Evolutionary conservation across 2,329 filamentous ascomycete genomes (phyloP).

Genomic region (Ascochyta viciae-villosae): DNA sequence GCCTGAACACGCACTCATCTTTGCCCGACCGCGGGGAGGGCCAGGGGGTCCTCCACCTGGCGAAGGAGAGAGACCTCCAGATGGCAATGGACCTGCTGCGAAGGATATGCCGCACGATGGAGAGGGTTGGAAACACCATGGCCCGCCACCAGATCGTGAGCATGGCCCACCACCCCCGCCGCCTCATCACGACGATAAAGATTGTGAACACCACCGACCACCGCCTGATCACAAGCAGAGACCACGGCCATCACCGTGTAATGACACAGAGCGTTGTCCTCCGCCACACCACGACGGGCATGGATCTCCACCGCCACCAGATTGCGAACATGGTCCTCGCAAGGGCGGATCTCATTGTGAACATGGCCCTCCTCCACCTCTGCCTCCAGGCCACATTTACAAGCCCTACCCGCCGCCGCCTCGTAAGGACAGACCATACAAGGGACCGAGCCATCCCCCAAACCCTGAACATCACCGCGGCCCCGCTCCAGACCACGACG

Average conservation of each 20-base stretch:
- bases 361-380: conserved; percentile 16
- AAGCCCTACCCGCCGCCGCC: conserved; percentile 20
- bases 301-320: neutral
- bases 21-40: conserved; percentile 55
- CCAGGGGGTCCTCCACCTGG: conserved; percentile 6
- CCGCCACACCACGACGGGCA: neutral
- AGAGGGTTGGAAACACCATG: neutral
- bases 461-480: neutral
- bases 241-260: neutral
- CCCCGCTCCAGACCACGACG: neutral
- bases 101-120: neutral
- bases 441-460: neutral
- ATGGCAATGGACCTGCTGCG: neutral
- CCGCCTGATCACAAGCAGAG: neutral
- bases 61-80: neutral
- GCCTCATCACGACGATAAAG: neutral
- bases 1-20: conserved; percentile 73
- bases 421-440: neutral
- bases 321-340: conserved; percentile 2
- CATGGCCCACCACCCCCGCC: neutral
- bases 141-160: neutral
- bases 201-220: neutral
- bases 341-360: neutral
- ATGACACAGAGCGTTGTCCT: neutral
- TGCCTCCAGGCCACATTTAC: conserved; percentile 12